A percentile compares a stretch with the other conserved stretches of the same genome.
Evolutionary conservation across 257 asterid genomes (phyloP).

Genomic region (Fraxinus americana): DNA sequence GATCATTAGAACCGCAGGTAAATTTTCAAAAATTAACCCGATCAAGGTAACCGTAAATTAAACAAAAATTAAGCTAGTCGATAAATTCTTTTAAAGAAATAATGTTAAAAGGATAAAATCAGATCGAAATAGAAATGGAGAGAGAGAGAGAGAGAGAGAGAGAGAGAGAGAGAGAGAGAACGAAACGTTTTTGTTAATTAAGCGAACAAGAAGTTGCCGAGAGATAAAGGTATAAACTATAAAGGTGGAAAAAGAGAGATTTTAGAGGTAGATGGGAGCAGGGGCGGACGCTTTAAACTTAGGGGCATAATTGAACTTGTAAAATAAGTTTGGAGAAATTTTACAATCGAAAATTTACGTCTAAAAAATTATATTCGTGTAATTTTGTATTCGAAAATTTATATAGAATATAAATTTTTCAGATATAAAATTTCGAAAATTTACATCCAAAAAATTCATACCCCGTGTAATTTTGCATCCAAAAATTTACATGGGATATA

Average conservation of each 20-base stretch:
- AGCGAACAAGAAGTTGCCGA: background rate
- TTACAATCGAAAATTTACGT: no score
- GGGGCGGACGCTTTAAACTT: no score
- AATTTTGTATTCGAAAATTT: no score
- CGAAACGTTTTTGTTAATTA: background rate
- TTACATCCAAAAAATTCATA: no score
- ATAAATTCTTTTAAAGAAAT: no score
- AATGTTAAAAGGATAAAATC: background rate
- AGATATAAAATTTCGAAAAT: no score
- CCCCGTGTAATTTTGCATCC: no score
- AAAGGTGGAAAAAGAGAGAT: background rate
- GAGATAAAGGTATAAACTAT: background rate
- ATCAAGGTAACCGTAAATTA: background rate
- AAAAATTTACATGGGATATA: no score
- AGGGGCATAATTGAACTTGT: no score
- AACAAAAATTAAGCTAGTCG: background rate
- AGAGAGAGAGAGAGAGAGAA: background rate
- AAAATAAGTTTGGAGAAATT: no score
- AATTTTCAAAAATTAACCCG: background rate
- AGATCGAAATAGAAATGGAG: background rate
- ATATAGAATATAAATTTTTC: no score
- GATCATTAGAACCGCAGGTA: background rate
- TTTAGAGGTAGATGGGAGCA: background rate
- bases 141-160: background rate
- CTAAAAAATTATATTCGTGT: no score